A percentile compares a stretch with the other conserved stretches of the same genome.
These are phyloP conservation scores for Russula foetens DNA, from an alignment of 768 basidiomycete species.

Conservation along the genomic window DNA sequence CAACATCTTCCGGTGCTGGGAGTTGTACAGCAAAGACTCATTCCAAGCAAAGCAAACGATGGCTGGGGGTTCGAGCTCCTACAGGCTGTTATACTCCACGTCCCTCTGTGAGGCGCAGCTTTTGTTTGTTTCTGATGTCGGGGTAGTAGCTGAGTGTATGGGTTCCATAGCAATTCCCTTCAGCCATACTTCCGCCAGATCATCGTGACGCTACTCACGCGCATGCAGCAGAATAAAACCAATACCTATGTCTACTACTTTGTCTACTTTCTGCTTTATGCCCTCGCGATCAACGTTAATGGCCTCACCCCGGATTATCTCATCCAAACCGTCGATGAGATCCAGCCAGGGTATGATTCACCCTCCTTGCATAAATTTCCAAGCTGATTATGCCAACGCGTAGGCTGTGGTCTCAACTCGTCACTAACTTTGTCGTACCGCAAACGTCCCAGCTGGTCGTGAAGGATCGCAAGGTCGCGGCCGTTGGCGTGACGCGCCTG, in stretches of 20 bases:
- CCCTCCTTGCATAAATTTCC: background rate
- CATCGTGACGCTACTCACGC: constrained; percentile 69
- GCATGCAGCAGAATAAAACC: constrained; percentile 84
- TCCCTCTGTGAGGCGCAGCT: constrained; percentile 50
- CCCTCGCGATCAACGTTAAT: constrained; percentile 64
- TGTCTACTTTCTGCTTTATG: constrained; percentile 67
- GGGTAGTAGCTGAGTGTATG: background rate
- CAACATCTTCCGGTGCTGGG: constrained; percentile 77
- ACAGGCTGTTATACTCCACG: constrained; percentile 60
- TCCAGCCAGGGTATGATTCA: constrained; percentile 69
- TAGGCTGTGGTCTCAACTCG: constrained; percentile 74
- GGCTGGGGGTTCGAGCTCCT: constrained; percentile 87
- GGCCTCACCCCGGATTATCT: constrained; percentile 75
- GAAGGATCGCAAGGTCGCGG: constrained; percentile 80
- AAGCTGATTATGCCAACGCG: background rate
- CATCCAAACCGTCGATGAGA: constrained; percentile 67
- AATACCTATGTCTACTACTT: constrained; percentile 82
- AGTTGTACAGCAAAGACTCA: constrained; percentile 82
- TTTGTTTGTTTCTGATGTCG: background rate
- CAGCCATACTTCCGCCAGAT: constrained; percentile 67
- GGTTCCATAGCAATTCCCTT: constrained; percentile 43
- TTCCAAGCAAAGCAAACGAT: constrained; percentile 84
- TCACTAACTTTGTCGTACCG: constrained; percentile 68
- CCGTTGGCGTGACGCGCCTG: constrained; percentile 71
- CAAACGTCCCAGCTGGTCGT: constrained; percentile 73